Percentiles rank a stretch among this genome's conserved stretches.
Conservation (phyloP, 2,329 filamentous ascomycete genomes). For the Colletotrichum chlorophyti region DNA sequence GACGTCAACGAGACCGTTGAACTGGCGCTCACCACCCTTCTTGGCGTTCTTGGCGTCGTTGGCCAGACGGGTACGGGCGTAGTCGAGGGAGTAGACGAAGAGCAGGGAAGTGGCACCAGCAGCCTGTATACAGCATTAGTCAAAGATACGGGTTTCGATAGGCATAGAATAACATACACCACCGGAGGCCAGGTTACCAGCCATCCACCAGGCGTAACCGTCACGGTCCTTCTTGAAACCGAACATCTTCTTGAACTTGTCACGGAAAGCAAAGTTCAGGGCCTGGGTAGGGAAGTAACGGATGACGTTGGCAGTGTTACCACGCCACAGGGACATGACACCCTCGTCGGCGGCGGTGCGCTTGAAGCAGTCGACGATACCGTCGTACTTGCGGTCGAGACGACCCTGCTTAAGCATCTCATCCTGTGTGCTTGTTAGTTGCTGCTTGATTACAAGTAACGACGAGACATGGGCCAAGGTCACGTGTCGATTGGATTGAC, state of each 20-base stretch:
- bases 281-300: constrained; percentile 99
- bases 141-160: not conserved
- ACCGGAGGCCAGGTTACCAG: constrained; percentile 99
- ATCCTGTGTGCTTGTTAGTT: constrained; percentile 70
- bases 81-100: constrained; percentile 99
- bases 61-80: constrained; percentile 99
- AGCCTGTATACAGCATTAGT: constrained; percentile 60
- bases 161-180: constrained; percentile 74
- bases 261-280: constrained; percentile 99
- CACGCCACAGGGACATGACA: constrained; percentile 95
- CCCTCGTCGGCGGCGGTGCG: constrained; percentile 91
- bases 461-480: not conserved
- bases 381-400: constrained; percentile 96
- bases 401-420: constrained; percentile 99
- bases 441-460: not conserved
- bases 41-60: constrained; percentile 99
- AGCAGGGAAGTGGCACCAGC: constrained; percentile 99
- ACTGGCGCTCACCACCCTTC: constrained; percentile 96
- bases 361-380: constrained; percentile 94
- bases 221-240: constrained; percentile 99
- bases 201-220: constrained; percentile 99
- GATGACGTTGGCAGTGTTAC: constrained; percentile 99
- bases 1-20: constrained; percentile 99
- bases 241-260: constrained; percentile 99
- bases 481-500: constrained; percentile 13